phyloP scores from a whole-genome alignment of 148 eudicot species.

The Vaccinium macrocarpon region DNA sequence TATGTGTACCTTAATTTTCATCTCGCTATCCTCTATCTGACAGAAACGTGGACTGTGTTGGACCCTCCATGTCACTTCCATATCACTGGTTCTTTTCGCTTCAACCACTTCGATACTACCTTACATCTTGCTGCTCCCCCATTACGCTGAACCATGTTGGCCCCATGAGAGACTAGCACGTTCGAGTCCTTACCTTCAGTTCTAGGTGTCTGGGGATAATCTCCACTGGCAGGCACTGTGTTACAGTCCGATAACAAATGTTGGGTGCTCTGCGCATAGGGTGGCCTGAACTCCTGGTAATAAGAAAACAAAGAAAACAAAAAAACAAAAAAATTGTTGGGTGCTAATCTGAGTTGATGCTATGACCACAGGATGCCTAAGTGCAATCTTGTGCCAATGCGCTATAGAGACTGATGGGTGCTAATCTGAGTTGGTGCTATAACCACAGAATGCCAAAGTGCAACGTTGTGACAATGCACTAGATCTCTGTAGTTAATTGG shows the following conservation, averaged over 20 bases:
- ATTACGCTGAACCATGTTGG: background rate
- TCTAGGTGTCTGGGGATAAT: background rate
- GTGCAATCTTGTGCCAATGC: background rate
- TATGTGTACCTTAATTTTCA: background rate
- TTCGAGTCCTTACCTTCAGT: background rate
- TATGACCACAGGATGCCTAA: background rate
- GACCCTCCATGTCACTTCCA: background rate
- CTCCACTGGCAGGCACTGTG: background rate
- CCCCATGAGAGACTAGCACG: background rate
- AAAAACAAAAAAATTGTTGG: no score
- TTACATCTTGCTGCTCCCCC: background rate
- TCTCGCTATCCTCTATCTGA: background rate
- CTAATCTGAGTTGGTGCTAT: background rate
- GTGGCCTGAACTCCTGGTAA: no score
- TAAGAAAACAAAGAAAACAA: no score
- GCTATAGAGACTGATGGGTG: no score
- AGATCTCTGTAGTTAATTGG: background rate
- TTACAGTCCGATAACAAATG: background rate
- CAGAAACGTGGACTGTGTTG: background rate
- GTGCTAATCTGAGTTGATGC: background rate
- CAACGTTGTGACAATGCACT: background rate
- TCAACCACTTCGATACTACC: no score
- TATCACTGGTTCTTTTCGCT: no score
- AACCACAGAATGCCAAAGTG: background rate
- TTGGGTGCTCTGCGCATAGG: no score